phyloP scores from a whole-genome alignment of 1,284 basidiomycete genomes.

The Ganoderma resinaceum region DNA sequence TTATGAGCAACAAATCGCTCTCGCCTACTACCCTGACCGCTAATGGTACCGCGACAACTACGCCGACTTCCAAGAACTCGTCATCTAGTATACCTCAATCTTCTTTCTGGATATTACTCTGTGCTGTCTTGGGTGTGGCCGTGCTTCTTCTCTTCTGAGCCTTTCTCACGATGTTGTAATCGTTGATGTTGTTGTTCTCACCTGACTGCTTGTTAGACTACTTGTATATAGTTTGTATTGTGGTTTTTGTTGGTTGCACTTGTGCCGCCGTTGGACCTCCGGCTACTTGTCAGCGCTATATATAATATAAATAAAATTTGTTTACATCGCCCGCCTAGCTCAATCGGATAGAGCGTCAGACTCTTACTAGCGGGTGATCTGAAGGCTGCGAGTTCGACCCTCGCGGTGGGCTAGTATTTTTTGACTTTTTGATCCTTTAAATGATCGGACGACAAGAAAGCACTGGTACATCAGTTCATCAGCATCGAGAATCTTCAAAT shows the following conservation, averaged over 20 bases:
- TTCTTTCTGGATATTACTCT: constrained; percentile 20
- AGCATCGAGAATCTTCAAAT: neutral
- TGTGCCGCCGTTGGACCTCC: neutral
- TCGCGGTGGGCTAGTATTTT: constrained; percentile 78
- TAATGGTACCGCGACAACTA: constrained; percentile 9
- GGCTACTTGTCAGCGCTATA: neutral
- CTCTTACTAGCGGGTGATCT: constrained; percentile 58
- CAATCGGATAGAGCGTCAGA: constrained; percentile 91
- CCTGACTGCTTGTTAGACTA: neutral
- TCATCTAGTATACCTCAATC: constrained; percentile 12
- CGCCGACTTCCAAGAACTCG: constrained; percentile 18
- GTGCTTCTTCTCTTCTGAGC: constrained; percentile 13
- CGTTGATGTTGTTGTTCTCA: neutral
- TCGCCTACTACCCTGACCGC: constrained; percentile 22
- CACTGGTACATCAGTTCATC: neutral
- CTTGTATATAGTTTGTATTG: neutral
- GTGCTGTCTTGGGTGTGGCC: constrained; percentile 6
- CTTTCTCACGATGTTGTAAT: neutral
- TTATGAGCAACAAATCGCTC: constrained; percentile 35
- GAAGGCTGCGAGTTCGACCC: constrained; percentile 93
- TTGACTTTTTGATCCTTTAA: neutral
- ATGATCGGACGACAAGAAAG: too few species aligned
- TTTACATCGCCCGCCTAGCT: constrained; percentile 70
- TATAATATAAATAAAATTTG: neutral
- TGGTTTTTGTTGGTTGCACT: neutral